Base-by-base conservation (phyloP, 495 filamentous ascomycete species). In the Mytilinidion resinicola region DNA sequence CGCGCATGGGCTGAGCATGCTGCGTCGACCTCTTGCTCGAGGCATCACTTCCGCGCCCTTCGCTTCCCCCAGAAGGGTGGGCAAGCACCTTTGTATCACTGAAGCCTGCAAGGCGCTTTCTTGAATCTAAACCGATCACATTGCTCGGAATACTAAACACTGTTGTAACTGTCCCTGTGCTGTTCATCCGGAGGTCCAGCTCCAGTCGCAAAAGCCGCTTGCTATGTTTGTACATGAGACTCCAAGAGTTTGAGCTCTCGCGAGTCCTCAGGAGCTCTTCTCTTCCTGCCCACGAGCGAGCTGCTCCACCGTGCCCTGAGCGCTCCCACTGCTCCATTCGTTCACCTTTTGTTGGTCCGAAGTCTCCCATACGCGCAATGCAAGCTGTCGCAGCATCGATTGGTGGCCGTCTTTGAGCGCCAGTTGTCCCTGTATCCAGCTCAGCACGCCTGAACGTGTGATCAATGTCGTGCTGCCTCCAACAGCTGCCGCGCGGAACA, bases 381-480 rank as follows among this genome's bases (percentile, higher is more conserved):
- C 75, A 66, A 96, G 70, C 11, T 75, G 78, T 63, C 74, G 79
- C 49, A 90, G 74, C 20, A 78, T 80, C 46, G 87, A 73, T 30
- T 77, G 76, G 57, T 86, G 80, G 0, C 64, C 68, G 25, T 69
- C 63, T 38, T 51, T 21, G 41, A 69, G 67, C 54, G 74, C 65
- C 52, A 71, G 67, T 68, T 83, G 80, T 57, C 78, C 78, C 53
- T 86, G 76, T 33, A 95, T 78, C 90, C 92, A 98, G 55, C 80
- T 85, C 51, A 93, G 68, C 12, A 89, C 73, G n/a, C 88, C 91
- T 20, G 86, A 84, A 61, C 93, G 77, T 11, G 92, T 96, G 33
- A 91, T 86, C 39, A 96, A 73, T 11, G 90, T 96, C 20, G 86
- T 88, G 67, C 89, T 90, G 0, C 90, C 93, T 3, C 83, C 85